Evolutionary conservation across 1,139 yeast genomes (phyloP).

Genomic region (Saccharomycopsis crataegensis): DNA sequence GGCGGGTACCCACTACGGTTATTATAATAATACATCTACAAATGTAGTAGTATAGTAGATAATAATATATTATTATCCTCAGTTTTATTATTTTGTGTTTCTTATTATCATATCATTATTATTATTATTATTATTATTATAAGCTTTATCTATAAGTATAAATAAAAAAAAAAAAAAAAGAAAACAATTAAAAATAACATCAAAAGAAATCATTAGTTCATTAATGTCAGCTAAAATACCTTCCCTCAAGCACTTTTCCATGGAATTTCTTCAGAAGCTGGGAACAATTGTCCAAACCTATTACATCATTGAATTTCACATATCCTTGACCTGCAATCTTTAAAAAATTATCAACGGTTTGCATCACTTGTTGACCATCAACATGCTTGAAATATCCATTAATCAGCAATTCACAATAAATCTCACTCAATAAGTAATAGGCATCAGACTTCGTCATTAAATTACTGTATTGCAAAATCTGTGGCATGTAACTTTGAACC

Average conservation of each 20-base stretch:
- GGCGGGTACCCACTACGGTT: no score
- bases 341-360: not conserved
- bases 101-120: no score
- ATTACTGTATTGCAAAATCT: slow-evolving; percentile 32
- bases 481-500: slow-evolving; percentile 35
- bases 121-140: no score
- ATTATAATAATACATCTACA: no score
- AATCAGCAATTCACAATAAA: not conserved
- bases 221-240: not conserved
- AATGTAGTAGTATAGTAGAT: no score
- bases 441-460: slow-evolving; percentile 25
- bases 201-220: not conserved
- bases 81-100: no score
- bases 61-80: no score
- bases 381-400: not conserved
- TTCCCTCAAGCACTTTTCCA: not conserved
- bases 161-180: not conserved
- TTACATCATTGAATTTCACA: not conserved
- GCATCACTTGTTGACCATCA: not conserved
- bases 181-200: not conserved
- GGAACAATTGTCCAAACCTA: not conserved
- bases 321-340: not conserved
- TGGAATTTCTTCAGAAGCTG: not conserved
- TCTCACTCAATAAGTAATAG: not conserved
- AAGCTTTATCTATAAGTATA: no score